Evolutionary conservation across 768 basidiomycete genomes (phyloP).

Genomic region (Tubosaeta brunneosetosa): DNA sequence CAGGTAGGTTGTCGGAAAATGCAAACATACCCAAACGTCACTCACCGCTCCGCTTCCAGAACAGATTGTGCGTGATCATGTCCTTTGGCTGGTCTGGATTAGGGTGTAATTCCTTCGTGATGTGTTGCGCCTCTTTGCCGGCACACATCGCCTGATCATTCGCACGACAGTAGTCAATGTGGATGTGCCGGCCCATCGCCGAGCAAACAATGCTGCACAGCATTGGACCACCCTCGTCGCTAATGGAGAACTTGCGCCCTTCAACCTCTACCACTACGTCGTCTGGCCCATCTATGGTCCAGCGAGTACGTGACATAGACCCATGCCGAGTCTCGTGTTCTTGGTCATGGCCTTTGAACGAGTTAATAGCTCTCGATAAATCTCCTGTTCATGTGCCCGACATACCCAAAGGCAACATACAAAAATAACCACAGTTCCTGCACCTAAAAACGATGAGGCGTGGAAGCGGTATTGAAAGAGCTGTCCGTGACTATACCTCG

Average conservation of each 20-base stretch:
- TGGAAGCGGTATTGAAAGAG: too few relatives aligned
- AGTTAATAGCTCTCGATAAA: neutral
- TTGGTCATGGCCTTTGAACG: constrained; percentile 45
- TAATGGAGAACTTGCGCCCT: constrained; percentile 49
- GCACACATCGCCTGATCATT: constrained; percentile 33
- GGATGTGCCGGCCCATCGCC: constrained; percentile 11
- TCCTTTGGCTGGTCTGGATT: constrained; percentile 48
- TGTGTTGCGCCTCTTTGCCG: constrained; percentile 44
- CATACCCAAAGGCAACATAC: constrained; percentile 51
- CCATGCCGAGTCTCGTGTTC: constrained; percentile 63
- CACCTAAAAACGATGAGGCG: constrained; percentile 34
- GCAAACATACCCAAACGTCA: neutral
- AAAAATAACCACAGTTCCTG: constrained; percentile 53
- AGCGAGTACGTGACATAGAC: constrained; percentile 54
- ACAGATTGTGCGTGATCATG: constrained; percentile 47
- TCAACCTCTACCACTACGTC: constrained; percentile 47
- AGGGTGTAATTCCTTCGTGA: constrained; percentile 40
- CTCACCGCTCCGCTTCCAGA: constrained; percentile 57
- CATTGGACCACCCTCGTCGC: constrained; percentile 59
- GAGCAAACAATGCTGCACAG: constrained; percentile 27
- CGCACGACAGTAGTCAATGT: constrained; percentile 53
- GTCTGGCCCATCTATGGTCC: constrained; percentile 53
- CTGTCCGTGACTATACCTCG: constrained; percentile 36
- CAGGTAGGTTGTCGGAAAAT: neutral
- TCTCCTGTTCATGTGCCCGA: neutral